Evolutionary conservation across 129 eudicot genomes (phyloP).

Genomic region (Calendula officinalis): DNA sequence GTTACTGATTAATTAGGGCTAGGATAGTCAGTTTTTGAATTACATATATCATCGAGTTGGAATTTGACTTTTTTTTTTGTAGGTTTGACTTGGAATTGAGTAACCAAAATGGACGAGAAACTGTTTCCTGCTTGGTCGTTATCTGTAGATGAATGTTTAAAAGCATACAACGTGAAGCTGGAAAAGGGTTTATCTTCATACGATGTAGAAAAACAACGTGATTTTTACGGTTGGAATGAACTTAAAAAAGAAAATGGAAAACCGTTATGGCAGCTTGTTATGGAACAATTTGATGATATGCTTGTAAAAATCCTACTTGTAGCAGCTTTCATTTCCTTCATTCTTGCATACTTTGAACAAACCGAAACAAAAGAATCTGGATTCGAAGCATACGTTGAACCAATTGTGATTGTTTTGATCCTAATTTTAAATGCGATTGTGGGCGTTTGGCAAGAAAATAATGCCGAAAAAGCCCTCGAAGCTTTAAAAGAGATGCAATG

Average conservation of each 20-base stretch:
- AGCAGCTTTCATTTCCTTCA: conserved; percentile 77
- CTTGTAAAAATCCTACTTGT: conserved; percentile 76
- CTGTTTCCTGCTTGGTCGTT: conserved; percentile 72
- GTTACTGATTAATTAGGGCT: too few species aligned
- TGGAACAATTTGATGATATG: conserved; percentile 77
- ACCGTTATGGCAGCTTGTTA: conserved; percentile 59
- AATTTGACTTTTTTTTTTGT: background rate
- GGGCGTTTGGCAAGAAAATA: conserved; percentile 93
- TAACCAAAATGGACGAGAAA: conserved; percentile 39
- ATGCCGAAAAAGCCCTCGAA: conserved; percentile 77
- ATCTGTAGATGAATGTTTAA: conserved; percentile 77
- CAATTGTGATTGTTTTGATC: conserved; percentile 69
- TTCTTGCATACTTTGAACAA: conserved; percentile 57
- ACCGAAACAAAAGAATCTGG: conserved; percentile 56
- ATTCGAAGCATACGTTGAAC: conserved; percentile 75
- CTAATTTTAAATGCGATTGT: conserved; percentile 75
- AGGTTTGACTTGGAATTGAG: conserved; percentile 14
- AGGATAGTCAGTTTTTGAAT: too few species aligned
- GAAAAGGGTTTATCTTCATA: conserved; percentile 68
- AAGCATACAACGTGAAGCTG: conserved; percentile 64
- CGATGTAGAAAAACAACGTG: conserved; percentile 66
- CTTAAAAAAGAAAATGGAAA: conserved; percentile 69
- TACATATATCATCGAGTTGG: background rate
- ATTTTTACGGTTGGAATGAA: conserved; percentile 68
- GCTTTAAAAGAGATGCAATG: conserved; percentile 84